A percentile compares a stretch with the other conserved stretches of the same genome.
phyloP scores from a whole-genome alignment of 1,139 yeast genomes.

The Lodderomyces metapsilosis region DNA sequence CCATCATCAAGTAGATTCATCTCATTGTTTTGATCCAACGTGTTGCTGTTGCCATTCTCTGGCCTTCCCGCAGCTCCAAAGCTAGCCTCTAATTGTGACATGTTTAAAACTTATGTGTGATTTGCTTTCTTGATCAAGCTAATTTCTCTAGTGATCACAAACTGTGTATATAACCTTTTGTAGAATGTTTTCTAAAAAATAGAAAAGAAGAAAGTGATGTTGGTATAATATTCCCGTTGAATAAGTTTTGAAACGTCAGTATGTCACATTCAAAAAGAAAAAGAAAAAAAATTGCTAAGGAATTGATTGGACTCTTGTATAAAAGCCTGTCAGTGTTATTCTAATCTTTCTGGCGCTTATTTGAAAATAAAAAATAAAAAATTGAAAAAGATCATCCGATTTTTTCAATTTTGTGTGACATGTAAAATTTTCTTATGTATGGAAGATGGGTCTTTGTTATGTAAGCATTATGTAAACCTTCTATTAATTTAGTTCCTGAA shows the following conservation, averaged over 20 bases:
- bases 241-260: too few species aligned
- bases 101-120: not conserved
- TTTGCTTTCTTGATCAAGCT: too few species aligned
- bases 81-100: not conserved
- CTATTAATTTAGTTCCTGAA: not conserved
- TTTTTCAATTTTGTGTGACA: not conserved
- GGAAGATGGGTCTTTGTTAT: not conserved
- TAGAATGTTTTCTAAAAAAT: not conserved
- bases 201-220: too few species aligned
- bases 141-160: too few species aligned
- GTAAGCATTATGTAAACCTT: not conserved
- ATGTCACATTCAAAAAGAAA: not conserved
- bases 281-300: too few species aligned
- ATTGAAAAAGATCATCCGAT: slow-evolving; percentile 2
- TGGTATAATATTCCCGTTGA: too few species aligned
- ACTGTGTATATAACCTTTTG: too few species aligned
- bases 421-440: not conserved
- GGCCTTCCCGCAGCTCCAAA: slow-evolving; percentile 1
- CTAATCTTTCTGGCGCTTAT: not conserved
- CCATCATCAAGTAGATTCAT: slow-evolving; percentile 2
- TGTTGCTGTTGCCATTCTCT: not conserved
- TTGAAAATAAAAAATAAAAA: not conserved
- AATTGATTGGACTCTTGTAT: not conserved
- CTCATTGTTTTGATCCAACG: not conserved
- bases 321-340: not conserved